These are phyloP conservation scores for Xylaria sp. DNA, from an alignment of 2,329 filamentous ascomycete genomes.

Conservation along the genomic window DNA sequence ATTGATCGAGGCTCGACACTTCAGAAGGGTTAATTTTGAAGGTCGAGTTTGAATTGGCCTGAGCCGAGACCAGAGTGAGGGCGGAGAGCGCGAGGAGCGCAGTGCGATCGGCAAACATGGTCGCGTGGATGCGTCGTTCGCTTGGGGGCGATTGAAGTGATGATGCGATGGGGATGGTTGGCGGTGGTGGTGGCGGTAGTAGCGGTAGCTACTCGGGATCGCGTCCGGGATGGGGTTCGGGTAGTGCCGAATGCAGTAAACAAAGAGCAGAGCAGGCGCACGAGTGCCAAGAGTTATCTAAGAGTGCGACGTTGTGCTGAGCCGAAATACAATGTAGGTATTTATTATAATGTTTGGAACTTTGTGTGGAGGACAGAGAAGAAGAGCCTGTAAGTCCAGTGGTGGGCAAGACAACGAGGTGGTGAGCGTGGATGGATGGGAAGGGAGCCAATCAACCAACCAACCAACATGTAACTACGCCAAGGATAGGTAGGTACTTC, in stretches of 20 bases:
- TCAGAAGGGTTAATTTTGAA: slow-evolving; percentile 58
- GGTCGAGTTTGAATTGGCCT: slow-evolving; percentile 54
- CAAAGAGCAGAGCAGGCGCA: slow-evolving; percentile 17
- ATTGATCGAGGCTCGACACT: slow-evolving; percentile 47
- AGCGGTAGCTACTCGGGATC: neutral
- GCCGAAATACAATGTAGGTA: slow-evolving; percentile 20
- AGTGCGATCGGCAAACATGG: slow-evolving; percentile 49
- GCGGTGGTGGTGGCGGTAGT: neutral
- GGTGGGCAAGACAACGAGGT: neutral
- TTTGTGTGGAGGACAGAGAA: slow-evolving; percentile 7
- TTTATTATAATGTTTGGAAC: slow-evolving; percentile 24
- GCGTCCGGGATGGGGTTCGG: slow-evolving; percentile 7
- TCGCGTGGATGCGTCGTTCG: slow-evolving; percentile 27
- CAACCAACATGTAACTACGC: too few relatives aligned
- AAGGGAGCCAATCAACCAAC: slow-evolving; percentile 8
- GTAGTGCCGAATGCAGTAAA: slow-evolving; percentile 22
- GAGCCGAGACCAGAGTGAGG: slow-evolving; percentile 56
- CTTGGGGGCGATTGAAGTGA: neutral
- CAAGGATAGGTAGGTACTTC: too few relatives aligned
- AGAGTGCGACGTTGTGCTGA: slow-evolving; percentile 14
- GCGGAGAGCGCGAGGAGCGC: slow-evolving; percentile 59
- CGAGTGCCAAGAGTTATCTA: slow-evolving; percentile 11
- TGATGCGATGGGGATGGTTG: neutral
- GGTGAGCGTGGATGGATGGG: neutral
- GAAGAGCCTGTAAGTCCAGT: neutral